Percentiles rank a stretch among this genome's conserved stretches.
These are phyloP conservation scores for Mayamaea pseudoterrestris DNA, from an alignment of 108 stramenopile species.

Conservation along the genomic window DNA sequence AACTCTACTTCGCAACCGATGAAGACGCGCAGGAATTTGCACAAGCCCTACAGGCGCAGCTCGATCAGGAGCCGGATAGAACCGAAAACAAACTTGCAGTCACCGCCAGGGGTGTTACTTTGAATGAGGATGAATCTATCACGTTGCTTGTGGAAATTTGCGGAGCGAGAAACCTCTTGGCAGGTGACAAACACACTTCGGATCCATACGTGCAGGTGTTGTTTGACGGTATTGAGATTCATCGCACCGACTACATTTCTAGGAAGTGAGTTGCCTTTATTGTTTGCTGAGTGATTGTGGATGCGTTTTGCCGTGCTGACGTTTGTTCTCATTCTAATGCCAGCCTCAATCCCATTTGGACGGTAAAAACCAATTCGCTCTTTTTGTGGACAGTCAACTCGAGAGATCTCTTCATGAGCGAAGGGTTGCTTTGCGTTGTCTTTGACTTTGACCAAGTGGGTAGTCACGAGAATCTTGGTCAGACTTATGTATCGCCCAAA, in stretches of 20 bases:
- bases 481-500: slow-evolving; percentile 23
- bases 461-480: slow-evolving; percentile 39
- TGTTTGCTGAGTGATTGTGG: not conserved
- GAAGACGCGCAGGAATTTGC: slow-evolving; percentile 30
- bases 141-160: slow-evolving; percentile 28
- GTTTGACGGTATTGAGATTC: slow-evolving; percentile 26
- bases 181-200: slow-evolving; percentile 6
- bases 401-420: slow-evolving; percentile 38
- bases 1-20: slow-evolving; percentile 50
- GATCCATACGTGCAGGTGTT: slow-evolving; percentile 29
- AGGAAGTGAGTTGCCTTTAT: slow-evolving; percentile 1
- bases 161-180: slow-evolving; percentile 21
- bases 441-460: slow-evolving; percentile 55
- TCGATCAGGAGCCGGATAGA: slow-evolving; percentile 23
- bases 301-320: not conserved
- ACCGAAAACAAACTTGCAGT: slow-evolving; percentile 19
- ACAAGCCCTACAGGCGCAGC: slow-evolving; percentile 22
- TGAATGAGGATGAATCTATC: slow-evolving; percentile 8
- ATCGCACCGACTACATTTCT: slow-evolving; percentile 16
- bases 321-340: not conserved
- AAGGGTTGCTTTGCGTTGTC: slow-evolving; percentile 52
- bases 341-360: slow-evolving; percentile 52
- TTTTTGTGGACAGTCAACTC: slow-evolving; percentile 31
- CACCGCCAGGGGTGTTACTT: slow-evolving; percentile 16
- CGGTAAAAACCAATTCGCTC: slow-evolving; percentile 32